Evolutionary conservation across 1,284 basidiomycete genomes (phyloP).

Genomic region (Exobasidium rhododendri): DNA sequence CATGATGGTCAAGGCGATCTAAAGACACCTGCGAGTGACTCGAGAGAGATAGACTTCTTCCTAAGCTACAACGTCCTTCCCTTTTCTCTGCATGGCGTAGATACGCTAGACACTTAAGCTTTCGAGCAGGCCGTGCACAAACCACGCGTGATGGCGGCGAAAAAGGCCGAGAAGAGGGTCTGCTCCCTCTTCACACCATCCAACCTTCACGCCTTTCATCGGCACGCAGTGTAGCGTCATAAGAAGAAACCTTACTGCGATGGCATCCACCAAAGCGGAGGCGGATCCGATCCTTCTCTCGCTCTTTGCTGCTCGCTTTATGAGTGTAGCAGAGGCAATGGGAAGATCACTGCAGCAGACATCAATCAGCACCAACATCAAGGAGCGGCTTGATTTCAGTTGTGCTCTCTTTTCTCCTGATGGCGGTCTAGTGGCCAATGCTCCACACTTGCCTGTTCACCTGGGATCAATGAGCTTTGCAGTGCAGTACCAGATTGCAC

Average conservation of each 20-base stretch:
- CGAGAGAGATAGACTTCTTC: too few species aligned
- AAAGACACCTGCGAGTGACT: too few species aligned
- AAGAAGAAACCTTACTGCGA: not conserved
- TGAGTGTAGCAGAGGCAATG: constrained; percentile 90
- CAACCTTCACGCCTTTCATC: too few species aligned
- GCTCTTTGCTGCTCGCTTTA: constrained; percentile 85
- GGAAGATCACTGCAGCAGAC: constrained; percentile 80
- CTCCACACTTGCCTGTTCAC: constrained; percentile 74
- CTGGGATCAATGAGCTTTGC: constrained; percentile 63
- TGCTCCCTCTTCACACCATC: too few species aligned
- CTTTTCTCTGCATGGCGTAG: too few species aligned
- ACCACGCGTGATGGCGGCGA: too few species aligned
- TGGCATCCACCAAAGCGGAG: constrained; percentile 13
- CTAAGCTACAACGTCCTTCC: too few species aligned
- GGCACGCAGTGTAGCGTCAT: too few species aligned
- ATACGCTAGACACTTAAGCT: too few species aligned
- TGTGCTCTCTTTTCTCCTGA: constrained; percentile 84
- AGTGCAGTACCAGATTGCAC: constrained; percentile 81
- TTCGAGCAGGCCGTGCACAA: too few species aligned
- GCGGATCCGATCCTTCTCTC: constrained; percentile 84
- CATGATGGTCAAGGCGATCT: not conserved
- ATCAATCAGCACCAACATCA: constrained; percentile 84
- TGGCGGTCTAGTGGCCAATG: constrained; percentile 85
- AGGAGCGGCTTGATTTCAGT: constrained; percentile 81
- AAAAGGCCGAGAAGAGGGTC: too few species aligned